These are phyloP conservation scores for Nemania abortiva DNA, from an alignment of 2,329 filamentous ascomycete species.

Conservation along the genomic window DNA sequence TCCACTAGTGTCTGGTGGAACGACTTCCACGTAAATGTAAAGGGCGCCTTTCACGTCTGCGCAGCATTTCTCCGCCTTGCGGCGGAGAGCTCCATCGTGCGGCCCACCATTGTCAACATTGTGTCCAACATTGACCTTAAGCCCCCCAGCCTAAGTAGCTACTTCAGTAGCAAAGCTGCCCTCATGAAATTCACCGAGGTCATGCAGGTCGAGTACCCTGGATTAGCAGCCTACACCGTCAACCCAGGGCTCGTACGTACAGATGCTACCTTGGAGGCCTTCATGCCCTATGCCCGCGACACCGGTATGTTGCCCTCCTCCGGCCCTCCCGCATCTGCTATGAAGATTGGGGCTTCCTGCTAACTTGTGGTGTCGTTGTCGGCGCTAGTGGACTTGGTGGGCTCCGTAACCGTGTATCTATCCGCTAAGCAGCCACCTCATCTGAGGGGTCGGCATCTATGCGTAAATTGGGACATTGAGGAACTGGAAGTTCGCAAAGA, in stretches of 20 bases:
- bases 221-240: slow-evolving; percentile 14
- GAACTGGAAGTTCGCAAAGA: slow-evolving; percentile 22
- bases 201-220: slow-evolving; percentile 21
- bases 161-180: slow-evolving; percentile 23
- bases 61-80: slow-evolving; percentile 21
- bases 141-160: slow-evolving; percentile 9
- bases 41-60: slow-evolving; percentile 21
- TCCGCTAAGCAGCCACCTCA: slow-evolving; percentile 11
- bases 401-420: slow-evolving; percentile 21
- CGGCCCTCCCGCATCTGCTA: not conserved
- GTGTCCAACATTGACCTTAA: slow-evolving; percentile 20
- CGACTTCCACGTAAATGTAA: slow-evolving; percentile 21
- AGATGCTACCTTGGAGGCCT: slow-evolving; percentile 15
- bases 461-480: slow-evolving; percentile 19
- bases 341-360: not conserved
- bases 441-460: slow-evolving; percentile 20
- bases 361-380: not conserved
- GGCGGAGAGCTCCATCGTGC: not conserved
- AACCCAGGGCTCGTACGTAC: slow-evolving; percentile 19
- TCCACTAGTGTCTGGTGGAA: slow-evolving; percentile 26
- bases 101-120: slow-evolving; percentile 14
- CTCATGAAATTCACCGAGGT: slow-evolving; percentile 24
- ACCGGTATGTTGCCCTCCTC: slow-evolving; percentile 6
- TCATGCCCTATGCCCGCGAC: slow-evolving; percentile 15
- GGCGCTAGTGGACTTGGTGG: slow-evolving; percentile 9